A percentile compares a stretch with the other conserved stretches of the same genome.
These are phyloP conservation scores for Periconia macrospinosa DNA, from an alignment of 2,329 filamentous ascomycete species.

Conservation along the genomic window DNA sequence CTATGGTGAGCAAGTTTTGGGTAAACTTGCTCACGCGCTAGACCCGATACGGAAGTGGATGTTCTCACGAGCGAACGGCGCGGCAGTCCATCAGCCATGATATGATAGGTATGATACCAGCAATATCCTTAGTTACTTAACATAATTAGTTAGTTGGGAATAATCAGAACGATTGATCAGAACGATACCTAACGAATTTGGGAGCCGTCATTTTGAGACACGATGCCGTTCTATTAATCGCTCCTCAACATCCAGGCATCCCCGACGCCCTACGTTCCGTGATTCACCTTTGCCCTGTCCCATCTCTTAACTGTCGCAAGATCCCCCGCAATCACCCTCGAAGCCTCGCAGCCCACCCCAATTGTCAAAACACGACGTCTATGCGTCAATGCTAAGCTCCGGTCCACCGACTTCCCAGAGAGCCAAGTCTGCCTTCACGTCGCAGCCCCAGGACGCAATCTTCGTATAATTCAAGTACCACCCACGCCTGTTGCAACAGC, in stretches of 20 bases:
- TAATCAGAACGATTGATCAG: too few relatives aligned
- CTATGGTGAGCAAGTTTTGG: neutral
- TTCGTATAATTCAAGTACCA: too few relatives aligned
- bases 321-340: conserved; percentile 31
- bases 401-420: conserved; percentile 7
- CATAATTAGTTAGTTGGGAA: too few relatives aligned
- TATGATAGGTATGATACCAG: too few relatives aligned
- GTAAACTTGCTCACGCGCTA: neutral
- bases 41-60: neutral
- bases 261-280: conserved; percentile 22
- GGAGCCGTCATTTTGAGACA: too few relatives aligned
- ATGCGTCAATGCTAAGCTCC: conserved; percentile 32
- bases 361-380: conserved; percentile 4
- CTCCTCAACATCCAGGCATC: neutral
- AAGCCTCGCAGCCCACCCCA: conserved; percentile 11
- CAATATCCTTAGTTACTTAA: too few relatives aligned
- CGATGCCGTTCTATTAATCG: neutral
- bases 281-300: conserved; percentile 34
- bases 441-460: too few relatives aligned
- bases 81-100: neutral
- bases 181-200: too few relatives aligned
- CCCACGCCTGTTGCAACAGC: too few relatives aligned
- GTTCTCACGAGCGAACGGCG: neutral
- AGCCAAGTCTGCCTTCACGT: too few relatives aligned
- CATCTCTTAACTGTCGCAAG: conserved; percentile 36